A percentile compares a stretch with the other conserved stretches of the same genome.
phyloP scores from a whole-genome alignment of 2,329 filamentous ascomycete species.

The Epichloe baconii region DNA sequence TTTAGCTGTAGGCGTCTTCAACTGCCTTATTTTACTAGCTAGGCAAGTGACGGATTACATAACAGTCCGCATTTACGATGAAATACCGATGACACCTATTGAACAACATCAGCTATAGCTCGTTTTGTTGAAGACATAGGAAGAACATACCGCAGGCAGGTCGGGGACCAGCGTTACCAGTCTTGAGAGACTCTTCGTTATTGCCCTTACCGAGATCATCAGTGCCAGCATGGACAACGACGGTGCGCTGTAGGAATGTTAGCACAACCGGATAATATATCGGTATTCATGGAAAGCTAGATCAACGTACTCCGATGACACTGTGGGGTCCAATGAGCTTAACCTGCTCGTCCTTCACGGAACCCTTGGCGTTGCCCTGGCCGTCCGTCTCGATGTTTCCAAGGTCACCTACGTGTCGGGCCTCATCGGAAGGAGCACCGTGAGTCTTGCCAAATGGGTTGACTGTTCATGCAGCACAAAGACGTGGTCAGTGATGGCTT shows the following conservation, averaged over 20 bases:
- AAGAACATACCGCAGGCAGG: conserved; percentile 75
- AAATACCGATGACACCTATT: conserved; percentile 77
- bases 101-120: conserved; percentile 7
- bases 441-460: conserved; percentile 91
- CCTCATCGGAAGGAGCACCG: conserved; percentile 69
- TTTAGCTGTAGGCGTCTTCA: no score
- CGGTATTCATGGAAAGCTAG: not conserved
- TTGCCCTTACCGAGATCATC: conserved; percentile 92
- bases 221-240: conserved; percentile 89
- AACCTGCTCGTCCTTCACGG: conserved; percentile 65
- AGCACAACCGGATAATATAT: not conserved
- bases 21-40: no score
- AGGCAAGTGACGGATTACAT: not conserved
- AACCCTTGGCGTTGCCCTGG: conserved; percentile 80
- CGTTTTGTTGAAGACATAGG: not conserved
- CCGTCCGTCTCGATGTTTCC: conserved; percentile 94
- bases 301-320: conserved; percentile 69
- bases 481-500: not conserved
- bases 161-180: conserved; percentile 84
- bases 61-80: conserved; percentile 39
- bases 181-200: conserved; percentile 94
- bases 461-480: conserved; percentile 41
- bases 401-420: conserved; percentile 91
- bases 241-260: conserved; percentile 55
- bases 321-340: conserved; percentile 95